Conservation (phyloP, 1,284 basidiomycete species). For the Agaricales sp. region DNA sequence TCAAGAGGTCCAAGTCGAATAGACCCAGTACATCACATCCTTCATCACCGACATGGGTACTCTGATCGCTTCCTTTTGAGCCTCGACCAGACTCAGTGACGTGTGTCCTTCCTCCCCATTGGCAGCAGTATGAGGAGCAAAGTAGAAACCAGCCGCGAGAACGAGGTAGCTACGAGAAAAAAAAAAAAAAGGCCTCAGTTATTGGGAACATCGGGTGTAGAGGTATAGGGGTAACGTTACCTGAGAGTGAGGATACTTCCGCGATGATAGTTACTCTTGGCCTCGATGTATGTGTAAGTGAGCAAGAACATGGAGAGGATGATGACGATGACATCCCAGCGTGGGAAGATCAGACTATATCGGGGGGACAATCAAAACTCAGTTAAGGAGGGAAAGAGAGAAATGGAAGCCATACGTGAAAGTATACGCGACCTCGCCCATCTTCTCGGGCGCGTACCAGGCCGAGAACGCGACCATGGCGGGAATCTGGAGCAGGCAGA, state of each 20-base stretch:
- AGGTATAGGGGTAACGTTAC: constrained; percentile 32
- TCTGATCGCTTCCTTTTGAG: neutral
- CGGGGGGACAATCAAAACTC: constrained; percentile 8
- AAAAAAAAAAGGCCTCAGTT: neutral
- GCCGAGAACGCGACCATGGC: constrained; percentile 99
- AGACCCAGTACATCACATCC: neutral
- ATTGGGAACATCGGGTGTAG: neutral
- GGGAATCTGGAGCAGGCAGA: constrained; percentile 95
- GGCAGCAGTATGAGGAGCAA: constrained; percentile 28
- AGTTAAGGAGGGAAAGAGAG: neutral
- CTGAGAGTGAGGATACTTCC: constrained; percentile 88
- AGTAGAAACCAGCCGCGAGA: constrained; percentile 51
- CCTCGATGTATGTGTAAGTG: constrained; percentile 99
- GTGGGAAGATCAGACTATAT: constrained; percentile 87
- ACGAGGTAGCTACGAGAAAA: constrained; percentile 41
- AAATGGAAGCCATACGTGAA: constrained; percentile 62
- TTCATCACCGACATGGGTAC: neutral
- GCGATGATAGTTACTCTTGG: constrained; percentile 93
- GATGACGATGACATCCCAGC: constrained; percentile 97
- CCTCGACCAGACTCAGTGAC: neutral
- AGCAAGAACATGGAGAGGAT: constrained; percentile 93
- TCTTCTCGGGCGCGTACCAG: constrained; percentile 76
- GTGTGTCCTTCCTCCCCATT: constrained; percentile 11
- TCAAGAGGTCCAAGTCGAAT: neutral
- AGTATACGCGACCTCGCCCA: constrained; percentile 76